These are phyloP conservation scores for Pyracantha coccinea DNA, from an alignment of 331 rosid genomes.

Conservation along the genomic window DNA sequence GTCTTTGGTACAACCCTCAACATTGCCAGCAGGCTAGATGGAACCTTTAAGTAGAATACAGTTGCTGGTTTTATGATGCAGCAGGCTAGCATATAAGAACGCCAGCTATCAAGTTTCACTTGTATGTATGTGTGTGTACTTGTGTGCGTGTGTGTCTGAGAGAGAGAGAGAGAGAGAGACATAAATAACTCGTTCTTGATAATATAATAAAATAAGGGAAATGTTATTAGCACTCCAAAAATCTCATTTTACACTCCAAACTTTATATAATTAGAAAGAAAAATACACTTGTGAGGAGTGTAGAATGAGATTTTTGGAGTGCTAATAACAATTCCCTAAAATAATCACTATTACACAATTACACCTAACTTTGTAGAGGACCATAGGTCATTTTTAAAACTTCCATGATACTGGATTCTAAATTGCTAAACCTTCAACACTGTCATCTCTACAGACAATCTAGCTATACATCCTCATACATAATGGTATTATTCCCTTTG, in stretches of 20 bases:
- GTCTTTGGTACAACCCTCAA: neutral
- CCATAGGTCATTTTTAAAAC: neutral
- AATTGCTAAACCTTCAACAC: neutral
- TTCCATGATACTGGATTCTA: neutral
- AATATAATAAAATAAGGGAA: no score
- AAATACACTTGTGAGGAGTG: no score
- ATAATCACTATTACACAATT: neutral
- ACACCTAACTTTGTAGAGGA: neutral
- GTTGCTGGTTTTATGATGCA: neutral
- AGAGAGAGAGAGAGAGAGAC: no score
- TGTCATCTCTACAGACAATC: neutral
- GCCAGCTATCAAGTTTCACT: no score
- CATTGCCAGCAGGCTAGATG: neutral
- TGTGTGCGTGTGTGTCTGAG: no score
- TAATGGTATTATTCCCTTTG: neutral
- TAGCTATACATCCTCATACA: neutral
- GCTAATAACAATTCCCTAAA: neutral
- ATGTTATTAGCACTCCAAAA: no score
- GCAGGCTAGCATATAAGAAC: neutral
- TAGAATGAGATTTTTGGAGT: no score
- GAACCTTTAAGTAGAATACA: neutral
- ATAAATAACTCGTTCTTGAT: no score
- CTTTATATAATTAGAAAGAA: no score
- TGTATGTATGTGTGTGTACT: no score
- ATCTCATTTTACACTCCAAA: no score